Conservation (phyloP, 345 rosid genomes). For the Geranium rotundifolium region DNA sequence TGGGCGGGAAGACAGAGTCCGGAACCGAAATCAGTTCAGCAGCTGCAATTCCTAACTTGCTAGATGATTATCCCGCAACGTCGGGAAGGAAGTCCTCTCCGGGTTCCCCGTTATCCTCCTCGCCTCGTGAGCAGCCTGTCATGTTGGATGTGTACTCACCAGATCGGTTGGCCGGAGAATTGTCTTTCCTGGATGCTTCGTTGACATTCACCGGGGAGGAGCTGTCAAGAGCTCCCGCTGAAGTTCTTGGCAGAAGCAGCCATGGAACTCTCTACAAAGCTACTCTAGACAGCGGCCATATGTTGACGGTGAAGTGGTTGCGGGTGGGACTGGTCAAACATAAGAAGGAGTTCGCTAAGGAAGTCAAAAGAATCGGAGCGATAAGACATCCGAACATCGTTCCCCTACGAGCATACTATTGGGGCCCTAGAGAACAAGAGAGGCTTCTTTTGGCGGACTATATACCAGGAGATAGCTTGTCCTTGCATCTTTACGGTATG, state of each 20-base stretch:
- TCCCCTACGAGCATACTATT: constrained; percentile 77
- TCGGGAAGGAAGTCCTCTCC: constrained; percentile 72
- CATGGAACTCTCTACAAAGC: constrained; percentile 93
- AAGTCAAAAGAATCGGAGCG: constrained; percentile 72
- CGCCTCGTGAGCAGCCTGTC: constrained; percentile 72
- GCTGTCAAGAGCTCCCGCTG: constrained; percentile 94
- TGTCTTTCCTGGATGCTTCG: constrained; percentile 67
- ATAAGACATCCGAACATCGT: constrained; percentile 64
- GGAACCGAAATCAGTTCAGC: constrained; percentile 40
- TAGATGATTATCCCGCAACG: constrained; percentile 41
- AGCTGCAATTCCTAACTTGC: constrained; percentile 38
- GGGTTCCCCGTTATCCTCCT: constrained; percentile 65
- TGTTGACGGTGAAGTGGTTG: constrained; percentile 91
- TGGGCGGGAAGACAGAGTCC: constrained; percentile 50
- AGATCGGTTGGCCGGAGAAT: constrained; percentile 87
- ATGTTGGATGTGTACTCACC: constrained; percentile 83
- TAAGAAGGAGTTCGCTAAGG: constrained; percentile 85
- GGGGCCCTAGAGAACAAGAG: constrained; percentile 96
- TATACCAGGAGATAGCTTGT: constrained; percentile 83
- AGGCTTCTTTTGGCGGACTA: constrained; percentile 83
- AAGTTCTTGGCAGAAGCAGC: constrained; percentile 97
- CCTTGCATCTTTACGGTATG: constrained; percentile 85
- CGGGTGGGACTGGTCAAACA: constrained; percentile 83
- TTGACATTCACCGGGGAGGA: constrained; percentile 78
- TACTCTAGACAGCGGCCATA: constrained; percentile 64